phyloP scores from a whole-genome alignment of 2,329 filamentous ascomycete genomes.

The Colletotrichum eleusines region DNA sequence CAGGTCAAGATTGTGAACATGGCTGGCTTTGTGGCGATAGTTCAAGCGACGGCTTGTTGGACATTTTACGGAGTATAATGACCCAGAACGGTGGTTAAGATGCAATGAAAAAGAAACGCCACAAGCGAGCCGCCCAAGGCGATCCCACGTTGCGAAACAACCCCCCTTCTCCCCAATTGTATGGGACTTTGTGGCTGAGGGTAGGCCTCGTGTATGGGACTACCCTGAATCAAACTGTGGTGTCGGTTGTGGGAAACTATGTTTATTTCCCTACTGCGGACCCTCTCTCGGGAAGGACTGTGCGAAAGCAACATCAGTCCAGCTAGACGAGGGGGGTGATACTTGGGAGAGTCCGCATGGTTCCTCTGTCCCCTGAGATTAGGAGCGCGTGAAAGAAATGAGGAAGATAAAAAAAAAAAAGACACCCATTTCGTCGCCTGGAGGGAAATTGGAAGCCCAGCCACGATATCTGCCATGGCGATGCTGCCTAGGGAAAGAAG shows the following conservation, averaged over 20 bases:
- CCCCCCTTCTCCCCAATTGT: background rate
- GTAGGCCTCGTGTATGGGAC: background rate
- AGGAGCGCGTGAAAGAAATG: constrained; percentile 6
- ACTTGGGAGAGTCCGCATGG: constrained; percentile 6
- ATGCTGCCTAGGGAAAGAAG: background rate
- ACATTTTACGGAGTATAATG: background rate
- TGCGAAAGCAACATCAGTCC: background rate
- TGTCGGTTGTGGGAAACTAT: background rate
- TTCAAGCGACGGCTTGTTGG: background rate
- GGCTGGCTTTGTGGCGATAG: background rate
- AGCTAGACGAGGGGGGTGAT: background rate
- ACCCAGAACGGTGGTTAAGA: constrained; percentile 23
- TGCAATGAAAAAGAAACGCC: constrained; percentile 25
- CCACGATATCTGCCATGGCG: constrained; percentile 17
- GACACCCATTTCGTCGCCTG: background rate
- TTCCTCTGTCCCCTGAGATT: background rate
- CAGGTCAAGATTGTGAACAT: background rate
- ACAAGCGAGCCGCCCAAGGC: constrained; percentile 27
- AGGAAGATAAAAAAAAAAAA: background rate
- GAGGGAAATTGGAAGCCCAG: constrained; percentile 26
- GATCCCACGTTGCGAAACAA: constrained; percentile 12
- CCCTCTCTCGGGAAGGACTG: background rate
- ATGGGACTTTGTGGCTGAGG: constrained; percentile 1
- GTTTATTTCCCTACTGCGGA: background rate
- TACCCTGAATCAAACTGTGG: background rate